Evolutionary conservation across 352 stramenopile genomes (phyloP), one percentile per base, ranked within the genome.

Genomic region (Globisporangium recalcitrans): DNA sequence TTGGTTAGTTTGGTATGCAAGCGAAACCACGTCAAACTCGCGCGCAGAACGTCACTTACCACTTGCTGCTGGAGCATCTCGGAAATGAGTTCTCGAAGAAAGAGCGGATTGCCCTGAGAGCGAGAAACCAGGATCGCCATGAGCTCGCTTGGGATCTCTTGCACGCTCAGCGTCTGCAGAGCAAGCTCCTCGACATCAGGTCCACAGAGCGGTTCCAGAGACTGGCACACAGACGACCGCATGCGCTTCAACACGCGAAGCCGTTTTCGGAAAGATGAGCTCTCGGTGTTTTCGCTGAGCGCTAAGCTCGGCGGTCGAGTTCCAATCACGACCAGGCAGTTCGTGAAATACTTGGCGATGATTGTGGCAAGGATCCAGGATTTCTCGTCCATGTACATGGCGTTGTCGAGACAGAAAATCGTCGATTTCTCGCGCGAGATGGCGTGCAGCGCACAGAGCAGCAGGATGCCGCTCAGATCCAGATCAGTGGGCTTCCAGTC

Each of bases 381-480:
- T 67, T 91, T 88, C 56, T 87, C 83, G 57, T 95, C 86, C 82
- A 93, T 93, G 60, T 91, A 83, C 84, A 93, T 93, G 16, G 86
- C 86, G 52, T 81, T 92, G 62, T 95, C 86, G 36, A 95, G 75
- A 46, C 79, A 91, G 46, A 95, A 87, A 1, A 95, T 69, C 0
- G 82, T 88, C 10, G 73, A 72, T 14, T 74, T 70, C 27, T 89
- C 71, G 9, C 85, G 84, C 1, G 82, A 91, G 62, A 95, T 88
- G 3, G 82, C 85, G 34, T 93, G 75, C 9, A 95, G 69, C 8
- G 79, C 81, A 57, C 80, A 93, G 1, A 95, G 72, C 49, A 95
- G 54, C 7, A 95, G 62, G 51, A 93, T 87, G 3, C 86, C 86
- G 13, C 80, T 86, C 11, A 86, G 60, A 55, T 95, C 86, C 2